Percentiles rank a stretch among this genome's conserved stretches.
phyloP scores from a whole-genome alignment of 768 basidiomycete genomes.

The Amanita muscaria region DNA sequence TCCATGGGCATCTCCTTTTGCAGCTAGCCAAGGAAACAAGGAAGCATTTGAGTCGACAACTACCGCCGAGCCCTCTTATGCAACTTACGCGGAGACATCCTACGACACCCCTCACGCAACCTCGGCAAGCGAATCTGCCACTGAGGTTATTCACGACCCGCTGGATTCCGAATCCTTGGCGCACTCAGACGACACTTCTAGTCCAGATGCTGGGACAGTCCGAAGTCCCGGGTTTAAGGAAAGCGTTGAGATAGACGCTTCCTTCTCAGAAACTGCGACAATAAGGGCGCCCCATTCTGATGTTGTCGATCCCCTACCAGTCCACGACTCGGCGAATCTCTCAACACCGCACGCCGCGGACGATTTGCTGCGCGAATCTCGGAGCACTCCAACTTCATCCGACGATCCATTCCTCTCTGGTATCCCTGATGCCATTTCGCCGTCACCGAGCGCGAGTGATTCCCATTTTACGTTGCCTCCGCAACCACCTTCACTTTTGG shows the following conservation, averaged over 20 bases:
- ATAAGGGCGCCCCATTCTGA: constrained; percentile 30
- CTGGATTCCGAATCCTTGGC: constrained; percentile 30
- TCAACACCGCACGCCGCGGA: constrained; percentile 6
- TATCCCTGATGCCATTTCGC: constrained; percentile 13
- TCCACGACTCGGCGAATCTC: constrained; percentile 4
- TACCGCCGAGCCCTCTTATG: constrained; percentile 4
- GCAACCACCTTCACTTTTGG: constrained; percentile 18
- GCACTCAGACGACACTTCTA: constrained; percentile 22
- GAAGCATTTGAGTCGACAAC: constrained; percentile 19
- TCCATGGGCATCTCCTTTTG: constrained; percentile 64
- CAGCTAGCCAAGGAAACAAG: constrained; percentile 20
- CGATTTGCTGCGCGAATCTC: not conserved
- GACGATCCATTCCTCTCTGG: constrained; percentile 8
- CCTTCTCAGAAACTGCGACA: constrained; percentile 35
- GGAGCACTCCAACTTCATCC: not conserved
- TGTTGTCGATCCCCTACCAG: constrained; percentile 11
- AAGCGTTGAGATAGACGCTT: constrained; percentile 26
- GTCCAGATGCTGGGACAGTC: constrained; percentile 8
- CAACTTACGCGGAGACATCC: not conserved
- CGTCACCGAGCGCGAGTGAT: constrained; percentile 10
- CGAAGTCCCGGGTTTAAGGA: constrained; percentile 46
- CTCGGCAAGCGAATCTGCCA: not conserved
- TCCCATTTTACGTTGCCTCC: constrained; percentile 29
- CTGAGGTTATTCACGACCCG: constrained; percentile 21
- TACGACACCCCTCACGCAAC: constrained; percentile 16